Conservation (phyloP, 2,329 filamentous ascomycete genomes). For the Didymella pinodella region DNA sequence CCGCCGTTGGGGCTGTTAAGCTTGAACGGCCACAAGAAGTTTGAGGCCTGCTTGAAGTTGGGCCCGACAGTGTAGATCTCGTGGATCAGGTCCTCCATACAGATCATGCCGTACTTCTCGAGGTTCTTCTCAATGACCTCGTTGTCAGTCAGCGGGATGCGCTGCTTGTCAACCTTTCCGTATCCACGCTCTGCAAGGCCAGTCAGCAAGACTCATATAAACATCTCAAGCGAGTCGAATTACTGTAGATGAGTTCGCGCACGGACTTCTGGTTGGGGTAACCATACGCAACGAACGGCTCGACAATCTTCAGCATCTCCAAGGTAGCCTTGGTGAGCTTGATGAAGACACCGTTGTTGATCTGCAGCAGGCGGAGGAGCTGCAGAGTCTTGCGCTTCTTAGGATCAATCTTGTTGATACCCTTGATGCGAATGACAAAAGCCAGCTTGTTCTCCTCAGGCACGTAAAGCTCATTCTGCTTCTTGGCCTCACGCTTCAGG, state of each 20-base stretch:
- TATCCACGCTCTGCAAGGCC: constrained; percentile 75
- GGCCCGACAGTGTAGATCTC: constrained; percentile 96
- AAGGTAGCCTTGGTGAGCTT: constrained; percentile 95
- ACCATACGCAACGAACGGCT: constrained; percentile 98
- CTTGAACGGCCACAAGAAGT: constrained; percentile 99
- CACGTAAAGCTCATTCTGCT: constrained; percentile 92
- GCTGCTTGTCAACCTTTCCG: constrained; percentile 99
- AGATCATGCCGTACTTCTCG: constrained; percentile 97
- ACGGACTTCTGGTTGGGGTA: constrained; percentile 99
- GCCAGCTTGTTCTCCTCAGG: constrained; percentile 94
- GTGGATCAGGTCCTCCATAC: constrained; percentile 98
- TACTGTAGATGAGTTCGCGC: constrained; percentile 99
- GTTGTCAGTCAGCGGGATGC: constrained; percentile 96
- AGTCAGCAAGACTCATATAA: constrained; percentile 19
- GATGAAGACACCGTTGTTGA: constrained; percentile 99
- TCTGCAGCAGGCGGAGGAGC: constrained; percentile 98
- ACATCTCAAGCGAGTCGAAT: constrained; percentile 74
- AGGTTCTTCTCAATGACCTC: constrained; percentile 95
- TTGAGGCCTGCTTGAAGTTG: constrained; percentile 97
- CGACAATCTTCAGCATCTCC: constrained; percentile 97
- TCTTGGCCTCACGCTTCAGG: constrained; percentile 86
- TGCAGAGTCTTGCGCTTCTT: constrained; percentile 99
- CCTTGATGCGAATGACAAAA: constrained; percentile 99
- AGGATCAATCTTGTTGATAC: constrained; percentile 99
- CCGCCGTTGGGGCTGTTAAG: constrained; percentile 97